Percentiles rank a stretch among this genome's conserved stretches.
Evolutionary conservation across 73 alveolate genomes (phyloP).

Genomic region (Blepharisma stoltei): DNA sequence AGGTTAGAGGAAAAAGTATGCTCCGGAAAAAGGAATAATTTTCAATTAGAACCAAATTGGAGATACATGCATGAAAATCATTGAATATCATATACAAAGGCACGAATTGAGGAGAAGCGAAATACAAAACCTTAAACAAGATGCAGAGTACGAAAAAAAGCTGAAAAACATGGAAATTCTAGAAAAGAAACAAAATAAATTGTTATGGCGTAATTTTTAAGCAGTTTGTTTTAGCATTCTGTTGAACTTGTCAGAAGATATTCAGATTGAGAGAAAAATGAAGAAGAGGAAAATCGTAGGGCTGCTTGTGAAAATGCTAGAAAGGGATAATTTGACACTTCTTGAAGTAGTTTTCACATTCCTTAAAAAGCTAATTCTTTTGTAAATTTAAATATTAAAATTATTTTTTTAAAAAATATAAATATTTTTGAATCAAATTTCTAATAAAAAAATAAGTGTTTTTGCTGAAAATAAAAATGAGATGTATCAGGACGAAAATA

Average conservation of each 20-base stretch:
- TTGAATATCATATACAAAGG: conserved; percentile 86
- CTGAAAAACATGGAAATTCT: conserved; percentile 48
- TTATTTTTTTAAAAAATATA: no score
- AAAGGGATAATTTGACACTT: conserved; percentile 86
- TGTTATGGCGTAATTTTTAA: conserved; percentile 53
- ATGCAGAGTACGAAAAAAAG: conserved; percentile 66
- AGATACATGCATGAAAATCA: conserved; percentile 88
- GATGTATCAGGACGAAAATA: conserved; percentile 48
- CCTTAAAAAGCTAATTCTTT: conserved; percentile 62
- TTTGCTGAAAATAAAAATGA: conserved; percentile 88
- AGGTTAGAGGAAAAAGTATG: no score
- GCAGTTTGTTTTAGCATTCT: conserved; percentile 83
- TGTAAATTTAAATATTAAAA: no score
- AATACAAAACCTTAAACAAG: conserved; percentile 46
- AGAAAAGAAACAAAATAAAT: conserved; percentile 92
- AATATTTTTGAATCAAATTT: no score
- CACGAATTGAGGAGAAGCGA: conserved; percentile 78
- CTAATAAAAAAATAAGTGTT: conserved; percentile 87
- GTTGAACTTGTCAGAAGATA: conserved; percentile 96
- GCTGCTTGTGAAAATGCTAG: conserved; percentile 78
- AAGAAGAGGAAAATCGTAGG: conserved; percentile 81
- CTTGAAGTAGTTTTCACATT: conserved; percentile 85
- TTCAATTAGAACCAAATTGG: conserved; percentile 78
- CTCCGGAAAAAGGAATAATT: no score
- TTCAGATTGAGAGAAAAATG: conserved; percentile 92